Evolutionary conservation across 768 basidiomycete genomes (phyloP), one percentile per base, ranked within the genome.

Genomic region (Saitozyma podzolica): DNA sequence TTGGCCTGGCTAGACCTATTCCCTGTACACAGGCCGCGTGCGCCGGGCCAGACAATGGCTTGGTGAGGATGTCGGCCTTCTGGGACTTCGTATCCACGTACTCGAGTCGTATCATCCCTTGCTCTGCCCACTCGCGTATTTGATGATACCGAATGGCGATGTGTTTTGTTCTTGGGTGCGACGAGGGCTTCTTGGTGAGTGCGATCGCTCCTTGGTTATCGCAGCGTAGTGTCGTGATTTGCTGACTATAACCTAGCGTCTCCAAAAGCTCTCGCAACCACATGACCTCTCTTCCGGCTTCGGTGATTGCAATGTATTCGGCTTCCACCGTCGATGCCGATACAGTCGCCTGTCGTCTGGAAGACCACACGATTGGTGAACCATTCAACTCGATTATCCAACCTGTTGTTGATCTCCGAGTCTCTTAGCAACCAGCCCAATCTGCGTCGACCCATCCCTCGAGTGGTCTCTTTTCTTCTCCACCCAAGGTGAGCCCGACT

Each of bases 321-420:
- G 82, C 81, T 64, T 85, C 83, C 5, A 74, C 74, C 0, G 80
- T 82, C 0, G 83, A 84, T 0, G 77, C 65, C 0, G 84, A 69
- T 20, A 83, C 74, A 0, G 76, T 75, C 1, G 62, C 50, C 67
- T 86, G 84, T 52, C 80, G 75, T 52, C 79, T 75, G 0, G 80
- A 80, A 20, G 68, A 69, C 84, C 84, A 85, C 3, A 75, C 65
- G 6, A 85, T 70, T 2, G 80, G 69, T 6, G 79, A 82, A 0
- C 80, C 78, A n/a, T 68, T 64, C 40, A 81, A 49, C 8, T 73
- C 67, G 72, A 74, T 80, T 11, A 53, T 77, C 59, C 64, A 81
- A 11, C 76, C 81, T 41, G 60, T 81, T 8, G 72, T 80, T 1
- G 81, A 82, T 73, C 10, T 76, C 74, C 41, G 53, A 1, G 74